Base-by-base conservation (phyloP, 148 eudicot genomes). In the Cornus kousa region DNA sequence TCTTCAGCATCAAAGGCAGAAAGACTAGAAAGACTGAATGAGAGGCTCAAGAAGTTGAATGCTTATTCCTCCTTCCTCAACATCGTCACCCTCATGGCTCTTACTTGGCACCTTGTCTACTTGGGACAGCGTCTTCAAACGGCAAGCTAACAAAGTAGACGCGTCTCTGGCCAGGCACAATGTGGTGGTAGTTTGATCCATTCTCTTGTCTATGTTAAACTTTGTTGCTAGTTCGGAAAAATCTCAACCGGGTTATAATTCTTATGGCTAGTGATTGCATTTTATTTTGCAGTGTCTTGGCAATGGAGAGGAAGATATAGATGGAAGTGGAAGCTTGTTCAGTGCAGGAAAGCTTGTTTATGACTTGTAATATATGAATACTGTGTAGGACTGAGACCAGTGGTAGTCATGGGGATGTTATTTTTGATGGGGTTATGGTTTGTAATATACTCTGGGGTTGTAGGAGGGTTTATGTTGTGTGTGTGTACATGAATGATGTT, bases 81-180 rank as follows among this genome's bases (percentile, higher is more conserved):
- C 73, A 71, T 89, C 48, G 40, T 84, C 71, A 87, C 93, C 0
- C 80, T 93, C 24, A 85, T 90, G 93, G 91, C 85, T 1, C 91
- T 95, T 4, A 85, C 94, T 13, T 89, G 91, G 93, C 97, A 93
- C 76, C 88, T 95, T 0, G 86, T 88, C 11, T 87, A 91, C 77
- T 82, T 95, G 5, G 89, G 90, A 68, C 96, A 90, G 71, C 87
- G 85, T 68, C 91, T 91, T 48, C 79, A 80, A 17, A 60, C 43
- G 12, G 5, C 68, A 10, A 53, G 78, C 74, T 74, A 73, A 55
- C 19, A 1, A 64, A 31, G 6, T 9, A 4, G 8, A 43, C 1
- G 8, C 1, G 8, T 43, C 10, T 43, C 28, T 28, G 0, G 0
- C 8, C 1, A 4, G 8, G 5, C 4, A 10, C 59, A 53, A 53